These are phyloP conservation scores for Mortierella sp. DNA, from an alignment of 371 early-diverging fungal genomes.

Conservation along the genomic window DNA sequence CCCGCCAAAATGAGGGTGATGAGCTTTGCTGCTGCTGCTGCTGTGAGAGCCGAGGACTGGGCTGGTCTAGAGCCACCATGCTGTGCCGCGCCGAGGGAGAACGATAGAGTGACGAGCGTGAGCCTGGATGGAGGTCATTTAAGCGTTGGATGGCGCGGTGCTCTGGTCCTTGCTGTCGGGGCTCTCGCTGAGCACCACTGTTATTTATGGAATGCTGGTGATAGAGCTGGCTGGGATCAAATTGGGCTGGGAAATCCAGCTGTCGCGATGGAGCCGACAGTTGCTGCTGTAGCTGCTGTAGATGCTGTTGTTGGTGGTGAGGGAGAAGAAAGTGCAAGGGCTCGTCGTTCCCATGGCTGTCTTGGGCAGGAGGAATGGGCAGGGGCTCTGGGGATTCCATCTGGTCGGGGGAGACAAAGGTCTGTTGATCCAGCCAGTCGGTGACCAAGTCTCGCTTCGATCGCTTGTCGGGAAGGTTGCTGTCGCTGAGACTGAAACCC, in stretches of 20 bases:
- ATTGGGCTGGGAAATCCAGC: background rate
- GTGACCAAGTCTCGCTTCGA: constrained; percentile 31
- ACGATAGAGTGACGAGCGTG: background rate
- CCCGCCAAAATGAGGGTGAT: constrained; percentile 10
- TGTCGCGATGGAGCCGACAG: background rate
- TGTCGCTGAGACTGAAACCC: constrained; percentile 38
- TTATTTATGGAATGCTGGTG: constrained; percentile 18
- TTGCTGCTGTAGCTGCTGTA: constrained; percentile 16
- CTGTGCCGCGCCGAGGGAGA: constrained; percentile 6
- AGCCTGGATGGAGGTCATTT: constrained; percentile 16
- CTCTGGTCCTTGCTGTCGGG: constrained; percentile 8
- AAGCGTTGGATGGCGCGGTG: constrained; percentile 11
- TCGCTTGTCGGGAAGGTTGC: constrained; percentile 26
- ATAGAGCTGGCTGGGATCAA: constrained; percentile 6
- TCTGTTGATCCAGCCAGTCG: constrained; percentile 41
- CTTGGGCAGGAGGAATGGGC: background rate
- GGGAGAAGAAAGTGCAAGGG: background rate
- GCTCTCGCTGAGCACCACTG: constrained; percentile 37
- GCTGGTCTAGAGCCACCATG: constrained; percentile 7
- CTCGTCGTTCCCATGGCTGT: background rate
- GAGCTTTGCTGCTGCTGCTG: constrained; percentile 6
- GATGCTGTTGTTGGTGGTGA: background rate
- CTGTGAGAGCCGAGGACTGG: background rate
- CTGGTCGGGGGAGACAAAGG: background rate
- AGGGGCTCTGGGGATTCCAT: background rate